Percentiles rank a stretch among this genome's conserved stretches.
Evolutionary conservation across 2,329 filamentous ascomycete genomes (phyloP).

Genomic region (Alternaria rosae): DNA sequence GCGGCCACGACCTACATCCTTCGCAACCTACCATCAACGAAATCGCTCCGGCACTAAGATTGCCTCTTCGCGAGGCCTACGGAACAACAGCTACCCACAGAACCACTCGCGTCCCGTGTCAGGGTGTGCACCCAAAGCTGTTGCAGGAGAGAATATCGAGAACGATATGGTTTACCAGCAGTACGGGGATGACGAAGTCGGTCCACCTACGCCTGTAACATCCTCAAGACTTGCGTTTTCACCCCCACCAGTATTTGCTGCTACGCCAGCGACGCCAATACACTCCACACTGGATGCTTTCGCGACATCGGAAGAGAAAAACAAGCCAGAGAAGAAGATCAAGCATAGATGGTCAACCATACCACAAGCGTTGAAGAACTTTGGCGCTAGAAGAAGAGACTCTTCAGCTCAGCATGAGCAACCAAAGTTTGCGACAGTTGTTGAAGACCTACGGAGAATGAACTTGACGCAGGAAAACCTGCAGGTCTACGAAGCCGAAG

Average conservation of each 20-base stretch:
- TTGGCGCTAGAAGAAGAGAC: constrained; percentile 25
- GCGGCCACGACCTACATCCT: constrained; percentile 35
- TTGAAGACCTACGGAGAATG: constrained; percentile 20
- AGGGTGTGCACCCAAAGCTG: constrained; percentile 20
- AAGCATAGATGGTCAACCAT: constrained; percentile 37
- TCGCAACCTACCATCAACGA: constrained; percentile 32
- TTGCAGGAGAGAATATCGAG: constrained; percentile 35
- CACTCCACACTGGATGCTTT: constrained; percentile 11
- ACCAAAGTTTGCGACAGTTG: constrained; percentile 14
- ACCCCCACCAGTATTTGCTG: constrained; percentile 8
- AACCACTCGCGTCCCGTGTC: constrained; percentile 35
- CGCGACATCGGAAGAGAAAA: constrained; percentile 15
- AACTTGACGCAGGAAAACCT: constrained; percentile 26
- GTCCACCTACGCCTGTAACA: constrained; percentile 28
- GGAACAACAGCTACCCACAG: constrained; percentile 31
- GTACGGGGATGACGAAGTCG: constrained; percentile 25
- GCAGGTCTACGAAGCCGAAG: constrained; percentile 16
- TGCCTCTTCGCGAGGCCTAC: constrained; percentile 37
- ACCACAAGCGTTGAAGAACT: constrained; percentile 30
- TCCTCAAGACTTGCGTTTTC: constrained; percentile 9
- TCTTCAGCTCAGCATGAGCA: constrained; percentile 23
- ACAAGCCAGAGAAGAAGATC: constrained; percentile 28
- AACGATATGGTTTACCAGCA: constrained; percentile 26
- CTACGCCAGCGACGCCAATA: constrained; percentile 22
- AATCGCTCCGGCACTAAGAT: constrained; percentile 38